Base-by-base conservation (phyloP, 2,329 filamentous ascomycete species). In the Penicillium sp. region DNA sequence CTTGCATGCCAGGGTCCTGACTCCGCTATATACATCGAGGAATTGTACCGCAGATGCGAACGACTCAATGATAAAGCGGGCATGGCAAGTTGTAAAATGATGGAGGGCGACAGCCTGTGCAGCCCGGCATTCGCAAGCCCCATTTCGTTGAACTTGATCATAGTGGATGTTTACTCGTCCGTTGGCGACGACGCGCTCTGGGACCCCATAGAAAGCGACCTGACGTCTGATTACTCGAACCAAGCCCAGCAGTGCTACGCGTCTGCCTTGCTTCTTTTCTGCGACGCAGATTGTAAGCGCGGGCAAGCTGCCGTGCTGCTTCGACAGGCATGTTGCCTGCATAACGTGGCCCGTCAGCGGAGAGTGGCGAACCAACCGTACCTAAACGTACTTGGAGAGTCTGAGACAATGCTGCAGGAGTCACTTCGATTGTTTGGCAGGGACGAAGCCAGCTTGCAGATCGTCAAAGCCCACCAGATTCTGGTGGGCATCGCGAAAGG, bases 101-200 rank as follows among this genome's bases (percentile, higher is more conserved):
- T 56, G 9, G 47, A 56, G 38, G 54, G 41, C 1, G 54, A 57
- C 35, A 36, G 15, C 33, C 18, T 50, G 3, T 31, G 50, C 7
- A 48, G 51, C 11, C 48, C 51, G 10, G 40, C 50, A 7, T 57
- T 57, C 26, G 33, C 52, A 1, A 57, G 47, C 15, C 52, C 54
- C 2, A n/a, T 56, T n/a, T 39, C 45, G 7, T 36, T 56, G 26
- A 56, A 53, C 20, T 16, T 57, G 28, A 25, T 53, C 20, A 34
- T 48, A 7, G 14, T 45, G 14, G 42, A 53, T 27, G n/a, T 18
- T 16, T 25, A 30, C 8, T 34, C 31, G n/a, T 31, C 43, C 4
- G 36, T 26, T 17, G 47, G 39, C 2, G 42, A 41, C 14, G 32
- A 48, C 13, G 8, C 4, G 14, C 18, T 48, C 3, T 54, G 48